Conservation (phyloP, 176 grass and related monocot species). For the Puccinellia tenuiflora region DNA sequence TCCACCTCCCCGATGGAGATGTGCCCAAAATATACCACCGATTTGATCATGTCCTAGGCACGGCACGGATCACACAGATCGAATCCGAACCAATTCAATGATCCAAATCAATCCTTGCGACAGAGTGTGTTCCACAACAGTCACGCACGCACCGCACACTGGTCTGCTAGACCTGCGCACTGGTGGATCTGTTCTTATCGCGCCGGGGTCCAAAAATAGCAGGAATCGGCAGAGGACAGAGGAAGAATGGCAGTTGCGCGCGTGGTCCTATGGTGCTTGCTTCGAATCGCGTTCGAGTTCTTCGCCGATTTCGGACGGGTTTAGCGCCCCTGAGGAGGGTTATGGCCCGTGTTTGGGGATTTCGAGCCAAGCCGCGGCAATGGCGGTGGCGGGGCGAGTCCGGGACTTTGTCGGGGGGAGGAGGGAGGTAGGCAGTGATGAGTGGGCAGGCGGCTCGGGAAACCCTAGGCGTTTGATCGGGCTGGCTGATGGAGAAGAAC, state of each 20-base stretch:
- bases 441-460: background rate
- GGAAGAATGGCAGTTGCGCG: background rate
- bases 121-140: background rate
- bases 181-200: conserved; percentile 36
- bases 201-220: background rate
- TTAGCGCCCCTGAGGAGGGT: background rate
- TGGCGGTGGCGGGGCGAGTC: conserved; percentile 8
- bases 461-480: conserved; percentile 36
- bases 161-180: conserved; percentile 11
- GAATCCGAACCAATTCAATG: background rate
- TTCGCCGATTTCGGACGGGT: background rate
- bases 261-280: conserved; percentile 13
- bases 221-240: background rate
- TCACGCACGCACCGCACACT: background rate
- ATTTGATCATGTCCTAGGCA: conserved; percentile 61
- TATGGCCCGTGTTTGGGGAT: background rate
- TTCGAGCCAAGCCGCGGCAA: conserved; percentile 14
- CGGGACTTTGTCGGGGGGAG: background rate
- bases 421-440: background rate
- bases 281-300: conserved; percentile 30
- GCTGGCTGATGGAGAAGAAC: background rate
- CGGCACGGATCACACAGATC: conserved; percentile 1
- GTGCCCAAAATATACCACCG: conserved; percentile 56
- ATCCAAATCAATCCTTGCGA: conserved; percentile 17
- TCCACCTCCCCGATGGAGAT: conserved; percentile 62